Percentiles rank a stretch among this genome's conserved stretches.
Evolutionary conservation across 148 eudicot genomes (phyloP).

Genomic region (Fallopia convolvulus): DNA sequence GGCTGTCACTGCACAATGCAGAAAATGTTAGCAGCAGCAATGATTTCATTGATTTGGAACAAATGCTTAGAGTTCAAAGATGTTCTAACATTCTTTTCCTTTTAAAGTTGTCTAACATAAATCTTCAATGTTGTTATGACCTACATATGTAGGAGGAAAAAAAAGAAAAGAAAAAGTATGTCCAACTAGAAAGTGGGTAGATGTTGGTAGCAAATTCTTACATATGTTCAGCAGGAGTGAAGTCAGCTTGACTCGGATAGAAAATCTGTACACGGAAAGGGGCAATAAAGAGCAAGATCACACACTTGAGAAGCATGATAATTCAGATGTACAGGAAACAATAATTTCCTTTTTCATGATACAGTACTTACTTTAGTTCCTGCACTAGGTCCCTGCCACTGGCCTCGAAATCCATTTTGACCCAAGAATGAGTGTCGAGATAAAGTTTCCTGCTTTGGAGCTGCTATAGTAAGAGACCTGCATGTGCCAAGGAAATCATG

Average conservation of each 20-base stretch:
- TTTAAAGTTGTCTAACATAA: not conserved
- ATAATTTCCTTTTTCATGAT: not conserved
- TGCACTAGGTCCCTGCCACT: slow-evolving; percentile 72
- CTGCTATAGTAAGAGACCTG: slow-evolving; percentile 67
- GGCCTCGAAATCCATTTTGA: slow-evolving; percentile 75
- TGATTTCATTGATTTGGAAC: not conserved
- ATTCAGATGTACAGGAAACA: not conserved
- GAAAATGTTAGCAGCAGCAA: slow-evolving; percentile 22
- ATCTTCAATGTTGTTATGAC: not conserved
- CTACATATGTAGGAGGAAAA: not conserved
- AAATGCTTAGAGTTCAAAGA: not conserved
- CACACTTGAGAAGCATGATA: not conserved
- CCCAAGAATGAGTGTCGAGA: slow-evolving; percentile 94
- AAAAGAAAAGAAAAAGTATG: not conserved
- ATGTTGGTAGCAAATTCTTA: slow-evolving; percentile 21
- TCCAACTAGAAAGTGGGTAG: not conserved
- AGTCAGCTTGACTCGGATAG: slow-evolving; percentile 68
- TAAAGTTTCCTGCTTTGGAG: slow-evolving; percentile 87
- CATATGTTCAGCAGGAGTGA: slow-evolving; percentile 52
- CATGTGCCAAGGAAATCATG: slow-evolving; percentile 13
- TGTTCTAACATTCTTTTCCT: not conserved
- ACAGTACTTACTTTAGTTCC: slow-evolving; percentile 51
- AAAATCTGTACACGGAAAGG: slow-evolving; percentile 40
- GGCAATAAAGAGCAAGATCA: not conserved
- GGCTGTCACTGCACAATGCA: slow-evolving; percentile 30